Conservation (phyloP, 2,329 filamentous ascomycete species). For the Fusarium sp. region DNA sequence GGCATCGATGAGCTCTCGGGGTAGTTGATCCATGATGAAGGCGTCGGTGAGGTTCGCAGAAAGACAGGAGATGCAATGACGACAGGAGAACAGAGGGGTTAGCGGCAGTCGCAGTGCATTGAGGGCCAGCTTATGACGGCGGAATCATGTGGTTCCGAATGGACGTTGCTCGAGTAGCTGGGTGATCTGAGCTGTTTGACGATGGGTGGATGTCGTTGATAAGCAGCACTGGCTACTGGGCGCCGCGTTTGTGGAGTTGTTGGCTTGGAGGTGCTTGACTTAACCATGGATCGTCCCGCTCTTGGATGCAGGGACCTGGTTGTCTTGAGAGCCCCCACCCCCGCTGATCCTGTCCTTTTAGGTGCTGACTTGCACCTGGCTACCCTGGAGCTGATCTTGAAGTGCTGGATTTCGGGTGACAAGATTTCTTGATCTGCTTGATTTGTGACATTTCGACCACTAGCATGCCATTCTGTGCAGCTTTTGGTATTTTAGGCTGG, state of each 20-base stretch:
- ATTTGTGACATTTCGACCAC: not conserved
- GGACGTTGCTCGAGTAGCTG: not conserved
- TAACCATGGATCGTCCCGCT: slow-evolving; percentile 5
- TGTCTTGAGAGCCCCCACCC: not conserved
- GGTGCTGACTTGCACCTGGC: not conserved
- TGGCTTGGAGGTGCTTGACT: not conserved
- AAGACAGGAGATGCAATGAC: not conserved
- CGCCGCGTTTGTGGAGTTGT: slow-evolving; percentile 5
- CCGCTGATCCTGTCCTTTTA: not conserved
- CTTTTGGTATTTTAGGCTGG: not conserved
- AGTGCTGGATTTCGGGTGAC: not conserved
- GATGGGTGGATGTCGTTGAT: slow-evolving; percentile 14
- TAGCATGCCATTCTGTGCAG: not conserved
- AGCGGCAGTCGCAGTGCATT: slow-evolving; percentile 27
- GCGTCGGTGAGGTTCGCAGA: not conserved
- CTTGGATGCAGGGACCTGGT: slow-evolving; percentile 1
- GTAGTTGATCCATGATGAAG: slow-evolving; percentile 58
- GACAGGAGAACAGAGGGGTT: slow-evolving; percentile 7
- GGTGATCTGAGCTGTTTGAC: not conserved
- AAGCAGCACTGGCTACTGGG: slow-evolving; percentile 11
- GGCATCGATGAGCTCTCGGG: slow-evolving; percentile 60
- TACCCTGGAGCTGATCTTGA: not conserved
- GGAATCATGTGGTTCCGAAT: not conserved
- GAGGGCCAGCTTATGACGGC: slow-evolving; percentile 3
- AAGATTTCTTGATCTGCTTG: not conserved